phyloP scores from a whole-genome alignment of 2,329 filamentous ascomycete genomes.

The Chrysoporthe puriensis region DNA sequence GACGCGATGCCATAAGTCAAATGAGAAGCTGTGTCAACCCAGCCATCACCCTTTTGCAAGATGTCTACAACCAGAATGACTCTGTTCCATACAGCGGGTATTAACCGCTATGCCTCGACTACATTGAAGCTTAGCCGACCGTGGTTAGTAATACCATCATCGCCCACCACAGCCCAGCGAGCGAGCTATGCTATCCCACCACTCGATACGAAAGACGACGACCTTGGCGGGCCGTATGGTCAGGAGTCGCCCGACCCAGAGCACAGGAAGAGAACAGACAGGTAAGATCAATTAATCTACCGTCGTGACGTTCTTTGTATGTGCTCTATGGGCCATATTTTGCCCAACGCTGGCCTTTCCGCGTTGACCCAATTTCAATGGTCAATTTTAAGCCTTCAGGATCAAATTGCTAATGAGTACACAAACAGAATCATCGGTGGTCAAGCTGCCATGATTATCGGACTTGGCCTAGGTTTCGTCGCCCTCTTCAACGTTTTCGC shows the following conservation, averaged over 20 bases:
- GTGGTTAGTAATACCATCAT: conserved; percentile 1
- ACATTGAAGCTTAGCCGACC: not conserved
- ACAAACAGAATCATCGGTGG: conserved; percentile 12
- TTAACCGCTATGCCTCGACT: not conserved
- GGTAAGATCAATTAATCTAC: not conserved
- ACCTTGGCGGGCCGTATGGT: conserved; percentile 20
- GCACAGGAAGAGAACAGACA: conserved; percentile 18
- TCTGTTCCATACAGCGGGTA: not conserved
- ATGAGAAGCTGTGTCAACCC: not conserved
- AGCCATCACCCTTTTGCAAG: not conserved
- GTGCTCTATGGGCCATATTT: not conserved
- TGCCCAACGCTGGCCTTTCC: not conserved
- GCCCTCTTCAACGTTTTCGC: conserved; percentile 17
- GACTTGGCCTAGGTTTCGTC: conserved; percentile 8
- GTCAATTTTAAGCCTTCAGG: not conserved
- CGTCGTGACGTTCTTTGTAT: not conserved
- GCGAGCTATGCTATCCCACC: conserved; percentile 22
- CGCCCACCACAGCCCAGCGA: conserved; percentile 8
- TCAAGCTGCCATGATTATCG: conserved; percentile 14
- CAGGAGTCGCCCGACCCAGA: conserved; percentile 20
- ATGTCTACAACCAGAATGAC: conserved; percentile 7
- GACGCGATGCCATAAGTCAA: not conserved
- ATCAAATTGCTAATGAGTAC: not conserved
- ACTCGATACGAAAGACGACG: conserved; percentile 21
- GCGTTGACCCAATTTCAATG: not conserved